Base-by-base conservation (phyloP, 352 stramenopile genomes). In the Elongisporangium anandrum region DNA sequence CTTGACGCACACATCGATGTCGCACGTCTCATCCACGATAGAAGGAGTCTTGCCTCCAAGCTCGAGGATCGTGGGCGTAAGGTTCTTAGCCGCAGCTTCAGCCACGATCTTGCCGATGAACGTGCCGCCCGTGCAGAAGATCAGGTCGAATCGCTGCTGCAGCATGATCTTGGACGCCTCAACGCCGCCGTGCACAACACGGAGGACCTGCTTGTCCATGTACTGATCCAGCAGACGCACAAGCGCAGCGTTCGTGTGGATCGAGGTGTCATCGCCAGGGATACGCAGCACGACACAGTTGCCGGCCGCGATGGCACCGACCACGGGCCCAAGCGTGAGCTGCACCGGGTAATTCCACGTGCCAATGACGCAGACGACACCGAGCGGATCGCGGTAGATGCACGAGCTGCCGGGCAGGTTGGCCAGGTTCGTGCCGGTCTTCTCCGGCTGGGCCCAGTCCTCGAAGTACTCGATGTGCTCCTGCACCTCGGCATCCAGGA, bases 51-150 rank as follows among this genome's bases (percentile, higher is more conserved):
- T 98, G 51, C 97, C 97, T 45, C 97, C 96, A 5, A 99, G 79
- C 69, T 99, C 97, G 6, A 99, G 69, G 10, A 97, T 77, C 8
- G 87, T 85, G 0, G 96, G 97, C 26, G 96, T 99, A 10, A 99
- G 70, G 49, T 93, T 92, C 77, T 97, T 95, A 2, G 96, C 95
- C 0, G 94, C 93, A 0, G 90, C 90, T 34, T 75, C 63, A 0
- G 91, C 83, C 13, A 99, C 81, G 41, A 98, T 95, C 61, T 87
- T 87, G 54, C 93, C 95, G 45, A 92, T 79, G 9, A 74, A 77
- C 24, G 58, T 26, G n/a, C 81, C 81, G 23, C 85, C 82, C 0
- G 85, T 96, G 55, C 80, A 90, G 34, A 92, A 65, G 57, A 92
- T 88, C 7, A 92, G 67, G 66, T 96, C 79, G 55, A 82, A 94